A percentile compares a stretch with the other conserved stretches of the same genome.
Evolutionary conservation across 768 basidiomycete genomes (phyloP).

Genomic region (Trametes cubensis): DNA sequence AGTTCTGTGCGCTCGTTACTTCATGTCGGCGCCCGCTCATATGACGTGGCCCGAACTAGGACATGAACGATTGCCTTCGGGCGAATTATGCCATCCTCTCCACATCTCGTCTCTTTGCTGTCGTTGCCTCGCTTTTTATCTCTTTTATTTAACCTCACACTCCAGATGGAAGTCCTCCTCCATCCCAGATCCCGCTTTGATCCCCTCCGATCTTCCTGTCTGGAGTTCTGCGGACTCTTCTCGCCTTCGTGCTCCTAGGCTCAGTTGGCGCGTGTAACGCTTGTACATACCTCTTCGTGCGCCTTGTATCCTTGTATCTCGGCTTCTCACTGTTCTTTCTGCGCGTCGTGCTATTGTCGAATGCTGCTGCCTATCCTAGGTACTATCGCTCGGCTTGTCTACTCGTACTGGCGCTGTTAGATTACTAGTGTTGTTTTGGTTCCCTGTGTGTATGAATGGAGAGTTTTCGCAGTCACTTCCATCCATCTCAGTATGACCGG

Average conservation of each 20-base stretch:
- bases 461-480: background rate
- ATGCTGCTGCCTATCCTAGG: conserved; percentile 21
- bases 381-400: conserved; percentile 20
- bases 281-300: conserved; percentile 15
- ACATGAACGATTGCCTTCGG: background rate
- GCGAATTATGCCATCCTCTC: conserved; percentile 14
- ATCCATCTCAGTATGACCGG: background rate
- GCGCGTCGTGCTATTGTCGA: conserved; percentile 20
- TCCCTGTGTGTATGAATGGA: conserved; percentile 20
- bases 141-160: conserved; percentile 22
- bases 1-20: conserved; percentile 2
- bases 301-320: conserved; percentile 10
- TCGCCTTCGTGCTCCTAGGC: conserved; percentile 1
- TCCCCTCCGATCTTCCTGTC: conserved; percentile 2
- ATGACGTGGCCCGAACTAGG: conserved; percentile 13
- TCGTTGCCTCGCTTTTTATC: conserved; percentile 28
- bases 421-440: conserved; percentile 26
- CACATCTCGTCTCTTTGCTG: conserved; percentile 15
- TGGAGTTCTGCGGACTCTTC: conserved; percentile 13
- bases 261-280: background rate
- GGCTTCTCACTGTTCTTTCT: conserved; percentile 6
- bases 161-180: conserved; percentile 4
- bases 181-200: conserved; percentile 3
- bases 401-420: conserved; percentile 28
- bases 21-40: background rate